Conservation (phyloP, 2,329 filamentous ascomycete species). For the Capronia americana region DNA sequence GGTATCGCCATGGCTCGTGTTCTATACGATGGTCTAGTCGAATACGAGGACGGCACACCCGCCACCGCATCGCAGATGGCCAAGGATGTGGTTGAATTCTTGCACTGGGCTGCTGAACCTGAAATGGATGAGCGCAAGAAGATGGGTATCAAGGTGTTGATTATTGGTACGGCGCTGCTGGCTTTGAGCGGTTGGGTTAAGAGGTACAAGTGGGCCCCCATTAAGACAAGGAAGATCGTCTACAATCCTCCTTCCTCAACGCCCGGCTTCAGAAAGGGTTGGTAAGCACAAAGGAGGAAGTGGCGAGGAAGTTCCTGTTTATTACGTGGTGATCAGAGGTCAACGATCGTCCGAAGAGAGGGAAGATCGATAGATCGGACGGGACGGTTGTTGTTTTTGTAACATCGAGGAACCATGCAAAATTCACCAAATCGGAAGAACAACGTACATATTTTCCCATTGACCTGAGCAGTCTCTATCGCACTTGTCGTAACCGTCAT, state of each 20-base stretch:
- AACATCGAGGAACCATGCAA: slow-evolving; percentile 32
- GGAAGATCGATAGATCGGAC: slow-evolving; percentile 8
- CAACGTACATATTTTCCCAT: slow-evolving; percentile 25
- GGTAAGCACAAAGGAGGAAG: slow-evolving; percentile 13
- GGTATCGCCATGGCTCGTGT: slow-evolving; percentile 97
- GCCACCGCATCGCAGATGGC: slow-evolving; percentile 98
- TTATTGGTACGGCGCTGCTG: slow-evolving; percentile 77
- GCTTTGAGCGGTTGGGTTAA: slow-evolving; percentile 96
- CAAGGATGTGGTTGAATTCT: slow-evolving; percentile 98
- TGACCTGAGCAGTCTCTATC: neutral
- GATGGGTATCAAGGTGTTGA: slow-evolving; percentile 97
- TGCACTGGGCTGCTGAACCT: slow-evolving; percentile 98
- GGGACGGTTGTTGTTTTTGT: slow-evolving; percentile 28
- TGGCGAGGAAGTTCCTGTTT: slow-evolving; percentile 1
- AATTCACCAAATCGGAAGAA: slow-evolving; percentile 24
- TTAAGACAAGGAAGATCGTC: slow-evolving; percentile 94
- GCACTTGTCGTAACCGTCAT: neutral
- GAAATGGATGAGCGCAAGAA: slow-evolving; percentile 99
- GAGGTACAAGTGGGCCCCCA: slow-evolving; percentile 97
- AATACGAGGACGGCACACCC: slow-evolving; percentile 96
- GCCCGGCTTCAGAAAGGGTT: slow-evolving; percentile 18
- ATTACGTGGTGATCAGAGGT: neutral
- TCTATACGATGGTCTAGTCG: slow-evolving; percentile 93
- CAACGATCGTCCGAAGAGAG: neutral
- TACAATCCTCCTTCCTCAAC: slow-evolving; percentile 65